These are phyloP conservation scores for Botryotinia narcissicola DNA, from an alignment of 2,329 filamentous ascomycete species.

Conservation along the genomic window DNA sequence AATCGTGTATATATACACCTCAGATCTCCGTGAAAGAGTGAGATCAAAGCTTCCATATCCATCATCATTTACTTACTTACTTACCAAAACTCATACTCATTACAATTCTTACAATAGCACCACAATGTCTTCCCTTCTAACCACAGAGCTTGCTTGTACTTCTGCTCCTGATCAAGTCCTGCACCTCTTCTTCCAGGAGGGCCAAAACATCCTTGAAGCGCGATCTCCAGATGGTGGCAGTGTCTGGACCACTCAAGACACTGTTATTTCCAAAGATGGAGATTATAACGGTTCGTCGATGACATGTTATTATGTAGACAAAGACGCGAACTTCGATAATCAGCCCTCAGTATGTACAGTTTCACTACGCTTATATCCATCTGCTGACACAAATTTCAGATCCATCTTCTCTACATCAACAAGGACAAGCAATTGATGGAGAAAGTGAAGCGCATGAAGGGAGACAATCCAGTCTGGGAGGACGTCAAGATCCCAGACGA, in stretches of 20 bases:
- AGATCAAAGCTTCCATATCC: neutral
- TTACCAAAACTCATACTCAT: neutral
- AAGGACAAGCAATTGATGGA: neutral
- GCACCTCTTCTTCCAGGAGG: slow-evolving; percentile 14
- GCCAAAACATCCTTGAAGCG: slow-evolving; percentile 4
- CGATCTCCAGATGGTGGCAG: slow-evolving; percentile 14
- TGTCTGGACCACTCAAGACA: slow-evolving; percentile 13
- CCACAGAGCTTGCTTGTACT: slow-evolving; percentile 8
- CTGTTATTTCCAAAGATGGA: slow-evolving; percentile 14
- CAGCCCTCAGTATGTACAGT: neutral
- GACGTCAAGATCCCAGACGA: neutral
- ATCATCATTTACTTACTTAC: neutral
- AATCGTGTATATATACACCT: slow-evolving; percentile 12
- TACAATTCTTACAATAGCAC: neutral
- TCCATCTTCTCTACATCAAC: slow-evolving; percentile 18
- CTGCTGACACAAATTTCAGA: slow-evolving; percentile 1
- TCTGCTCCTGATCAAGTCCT: slow-evolving; percentile 8
- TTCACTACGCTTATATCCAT: neutral
- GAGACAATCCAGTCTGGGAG: slow-evolving; percentile 14
- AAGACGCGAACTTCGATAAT: slow-evolving; percentile 6
- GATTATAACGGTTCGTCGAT: slow-evolving; percentile 5
- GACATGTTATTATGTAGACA: slow-evolving; percentile 16
- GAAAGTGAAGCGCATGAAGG: slow-evolving; percentile 14
- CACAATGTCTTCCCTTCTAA: slow-evolving; percentile 14
- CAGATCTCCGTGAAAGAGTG: neutral